Conservation (phyloP, 169 alveolate species). For the Eimeria necatrix region DNA sequence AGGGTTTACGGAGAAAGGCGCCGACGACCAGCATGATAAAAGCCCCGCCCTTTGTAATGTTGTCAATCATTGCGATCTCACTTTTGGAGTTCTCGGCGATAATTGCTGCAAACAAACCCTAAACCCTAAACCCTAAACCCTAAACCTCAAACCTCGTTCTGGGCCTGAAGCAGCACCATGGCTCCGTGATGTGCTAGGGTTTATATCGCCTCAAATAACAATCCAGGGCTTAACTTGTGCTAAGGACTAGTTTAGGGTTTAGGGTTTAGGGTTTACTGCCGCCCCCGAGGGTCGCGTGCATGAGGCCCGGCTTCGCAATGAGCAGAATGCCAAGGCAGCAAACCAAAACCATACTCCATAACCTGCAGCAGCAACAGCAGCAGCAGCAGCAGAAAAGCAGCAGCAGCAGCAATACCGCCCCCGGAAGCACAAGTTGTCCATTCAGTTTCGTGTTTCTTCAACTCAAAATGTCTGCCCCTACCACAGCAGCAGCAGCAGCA, state of each 20-base stretch:
- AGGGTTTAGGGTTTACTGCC: conserved; percentile 57
- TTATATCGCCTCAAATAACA: neutral
- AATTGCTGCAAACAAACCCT: conserved; percentile 11
- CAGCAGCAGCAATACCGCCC: neutral
- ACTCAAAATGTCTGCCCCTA: neutral
- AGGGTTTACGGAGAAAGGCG: conserved; percentile 48
- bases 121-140: neutral
- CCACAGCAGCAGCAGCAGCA: conserved; percentile 28
- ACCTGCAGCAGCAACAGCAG: conserved; percentile 37
- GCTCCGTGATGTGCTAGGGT: neutral
- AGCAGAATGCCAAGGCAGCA: conserved; percentile 52
- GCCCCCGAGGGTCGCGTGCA: conserved; percentile 53
- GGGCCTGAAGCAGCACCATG: neutral
- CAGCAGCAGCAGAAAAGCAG: neutral
- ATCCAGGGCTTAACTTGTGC: no score
- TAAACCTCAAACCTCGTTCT: neutral
- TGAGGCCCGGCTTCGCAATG: conserved; percentile 59
- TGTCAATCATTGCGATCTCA: conserved; percentile 2
- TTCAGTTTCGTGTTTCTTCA: no score
- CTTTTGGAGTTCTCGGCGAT: conserved; percentile 7
- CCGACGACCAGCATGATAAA: conserved; percentile 44
- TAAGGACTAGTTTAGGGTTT: neutral
- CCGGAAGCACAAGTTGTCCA: neutral
- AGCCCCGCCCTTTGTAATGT: conserved; percentile 22
- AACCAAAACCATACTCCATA: conserved; percentile 46